phyloP scores from a whole-genome alignment of 208 protist species.

The Porcisia deanei region DNA sequence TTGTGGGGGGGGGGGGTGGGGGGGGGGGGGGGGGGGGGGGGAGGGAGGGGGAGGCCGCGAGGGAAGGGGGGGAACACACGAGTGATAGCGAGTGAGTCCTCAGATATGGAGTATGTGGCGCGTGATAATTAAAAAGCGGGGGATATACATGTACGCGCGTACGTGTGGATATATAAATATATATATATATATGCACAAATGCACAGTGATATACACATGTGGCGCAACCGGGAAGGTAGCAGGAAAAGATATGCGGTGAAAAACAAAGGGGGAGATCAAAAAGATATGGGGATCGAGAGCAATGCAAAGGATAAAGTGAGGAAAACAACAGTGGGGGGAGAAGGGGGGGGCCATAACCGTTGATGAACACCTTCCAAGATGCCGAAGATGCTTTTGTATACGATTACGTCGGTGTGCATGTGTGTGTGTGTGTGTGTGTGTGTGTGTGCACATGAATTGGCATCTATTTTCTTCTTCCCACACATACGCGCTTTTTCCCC shows the following conservation, averaged over 20 bases:
- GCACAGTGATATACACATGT: background rate
- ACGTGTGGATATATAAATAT: slow-evolving; percentile 1
- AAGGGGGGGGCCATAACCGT: background rate
- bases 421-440: background rate
- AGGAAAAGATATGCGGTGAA: background rate
- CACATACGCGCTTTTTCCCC: background rate
- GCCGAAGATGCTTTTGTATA: background rate
- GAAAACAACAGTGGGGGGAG: background rate
- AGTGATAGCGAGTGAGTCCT: too few relatives aligned
- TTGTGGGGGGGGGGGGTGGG: background rate
- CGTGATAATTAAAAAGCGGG: too few relatives aligned
- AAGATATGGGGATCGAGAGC: background rate
- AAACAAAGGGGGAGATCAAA: too few relatives aligned
- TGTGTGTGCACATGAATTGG: too few relatives aligned
- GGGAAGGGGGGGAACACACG: background rate
- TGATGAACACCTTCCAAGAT: background rate
- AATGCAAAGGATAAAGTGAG: background rate
- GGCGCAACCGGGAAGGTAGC: background rate
- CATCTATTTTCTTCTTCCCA: background rate
- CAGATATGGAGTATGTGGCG: too few relatives aligned
- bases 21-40: background rate
- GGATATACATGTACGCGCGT: background rate
- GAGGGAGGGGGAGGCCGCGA: background rate
- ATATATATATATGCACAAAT: slow-evolving; percentile 13
- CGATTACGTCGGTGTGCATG: background rate